These are phyloP conservation scores for Globisporangium nunn DNA, from an alignment of 352 stramenopile genomes.

Conservation along the genomic window DNA sequence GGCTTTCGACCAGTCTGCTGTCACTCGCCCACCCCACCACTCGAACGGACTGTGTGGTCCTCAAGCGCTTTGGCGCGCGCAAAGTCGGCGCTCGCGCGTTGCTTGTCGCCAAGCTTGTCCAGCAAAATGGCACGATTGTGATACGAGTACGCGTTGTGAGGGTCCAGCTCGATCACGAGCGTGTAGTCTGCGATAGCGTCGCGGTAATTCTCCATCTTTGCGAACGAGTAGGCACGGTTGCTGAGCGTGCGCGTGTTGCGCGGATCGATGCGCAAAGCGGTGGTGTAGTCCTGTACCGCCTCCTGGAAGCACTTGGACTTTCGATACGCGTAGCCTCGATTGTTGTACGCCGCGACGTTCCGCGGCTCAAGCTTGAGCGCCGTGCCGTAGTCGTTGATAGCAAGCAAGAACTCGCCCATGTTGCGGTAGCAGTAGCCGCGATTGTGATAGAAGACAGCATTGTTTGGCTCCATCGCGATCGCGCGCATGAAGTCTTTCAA, in stretches of 20 bases:
- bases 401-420: slow-evolving; percentile 62
- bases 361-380: slow-evolving; percentile 54
- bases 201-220: slow-evolving; percentile 66
- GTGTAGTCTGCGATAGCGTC: slow-evolving; percentile 74
- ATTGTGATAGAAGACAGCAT: slow-evolving; percentile 82
- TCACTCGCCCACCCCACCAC: background rate
- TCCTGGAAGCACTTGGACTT: slow-evolving; percentile 64
- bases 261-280: slow-evolving; percentile 61
- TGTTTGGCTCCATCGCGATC: slow-evolving; percentile 58
- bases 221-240: slow-evolving; percentile 81
- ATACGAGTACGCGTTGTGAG: slow-evolving; percentile 69
- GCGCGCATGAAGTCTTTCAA: slow-evolving; percentile 69
- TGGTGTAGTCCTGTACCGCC: slow-evolving; percentile 72
- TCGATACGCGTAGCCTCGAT: slow-evolving; percentile 76
- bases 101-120: slow-evolving; percentile 53
- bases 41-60: background rate
- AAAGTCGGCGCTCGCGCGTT: slow-evolving; percentile 32
- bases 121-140: slow-evolving; percentile 83
- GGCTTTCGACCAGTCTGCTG: background rate
- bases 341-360: slow-evolving; percentile 79
- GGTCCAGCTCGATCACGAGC: slow-evolving; percentile 58
- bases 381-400: slow-evolving; percentile 59
- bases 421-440: slow-evolving; percentile 81
- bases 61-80: slow-evolving; percentile 16
- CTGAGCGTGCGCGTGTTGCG: slow-evolving; percentile 74